Evolutionary conservation across 225 moss, liverwort and hornwort genomes (phyloP).

Genomic region (Antitrichia curtipendula): DNA sequence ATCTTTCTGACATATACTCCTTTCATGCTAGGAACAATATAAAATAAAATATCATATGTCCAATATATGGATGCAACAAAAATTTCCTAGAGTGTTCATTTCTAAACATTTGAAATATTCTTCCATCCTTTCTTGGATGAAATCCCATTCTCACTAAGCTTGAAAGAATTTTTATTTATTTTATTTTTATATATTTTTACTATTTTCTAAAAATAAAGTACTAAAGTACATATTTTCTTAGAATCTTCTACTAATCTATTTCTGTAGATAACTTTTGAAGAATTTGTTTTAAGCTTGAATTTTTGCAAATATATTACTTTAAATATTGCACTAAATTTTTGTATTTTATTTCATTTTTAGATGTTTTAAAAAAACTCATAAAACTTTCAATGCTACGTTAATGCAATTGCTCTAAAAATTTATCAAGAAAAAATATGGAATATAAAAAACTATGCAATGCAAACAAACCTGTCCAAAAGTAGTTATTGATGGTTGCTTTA

Average conservation of each 20-base stretch:
- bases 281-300: no score
- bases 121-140: no score
- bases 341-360: neutral
- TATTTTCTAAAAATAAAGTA: neutral
- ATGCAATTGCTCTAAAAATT: neutral
- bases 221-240: neutral
- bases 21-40: neutral
- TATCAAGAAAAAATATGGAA: neutral
- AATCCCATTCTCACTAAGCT: neutral
- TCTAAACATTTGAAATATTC: neutral
- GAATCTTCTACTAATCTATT: neutral
- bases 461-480: constrained; percentile 51
- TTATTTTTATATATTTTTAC: fast-evolving
- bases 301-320: neutral
- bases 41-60: neutral
- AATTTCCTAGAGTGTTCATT: neutral
- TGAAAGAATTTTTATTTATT: no score
- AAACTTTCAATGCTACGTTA: neutral
- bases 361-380: neutral
- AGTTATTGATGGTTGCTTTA: constrained; percentile 33
- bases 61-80: no score
- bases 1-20: neutral
- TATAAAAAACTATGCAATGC: neutral
- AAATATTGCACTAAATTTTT: neutral
- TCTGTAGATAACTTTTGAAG: neutral